phyloP scores from a whole-genome alignment of 495 filamentous ascomycete species.

The Lentithecium fluviatile region DNA sequence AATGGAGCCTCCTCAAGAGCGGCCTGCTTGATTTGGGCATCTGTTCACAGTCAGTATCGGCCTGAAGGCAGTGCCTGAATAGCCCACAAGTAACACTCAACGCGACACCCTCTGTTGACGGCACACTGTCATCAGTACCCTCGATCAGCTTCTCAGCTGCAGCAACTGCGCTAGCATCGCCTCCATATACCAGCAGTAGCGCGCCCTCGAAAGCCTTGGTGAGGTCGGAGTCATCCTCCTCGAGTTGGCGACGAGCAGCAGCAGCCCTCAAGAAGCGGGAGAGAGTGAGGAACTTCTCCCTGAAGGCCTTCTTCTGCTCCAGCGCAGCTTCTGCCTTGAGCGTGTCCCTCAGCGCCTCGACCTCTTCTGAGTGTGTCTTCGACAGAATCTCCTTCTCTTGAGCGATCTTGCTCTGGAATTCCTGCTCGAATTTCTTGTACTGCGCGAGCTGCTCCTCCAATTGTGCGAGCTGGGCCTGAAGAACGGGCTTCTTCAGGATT shows the following conservation, averaged over 20 bases:
- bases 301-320: constrained; percentile 55
- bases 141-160: constrained; percentile 83
- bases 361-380: constrained; percentile 66
- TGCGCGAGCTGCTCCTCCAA: constrained; percentile 79
- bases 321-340: constrained; percentile 55
- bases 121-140: constrained; percentile 70
- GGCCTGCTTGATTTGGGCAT: constrained; percentile 65
- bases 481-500: constrained; percentile 80
- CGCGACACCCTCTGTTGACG: constrained; percentile 59
- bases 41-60: constrained; percentile 43
- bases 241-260: constrained; percentile 59
- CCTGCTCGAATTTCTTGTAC: constrained; percentile 77
- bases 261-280: constrained; percentile 52
- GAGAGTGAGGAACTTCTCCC: constrained; percentile 48
- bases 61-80: constrained; percentile 27
- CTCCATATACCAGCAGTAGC: constrained; percentile 83
- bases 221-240: constrained; percentile 65
- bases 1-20: constrained; percentile 53
- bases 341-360: constrained; percentile 62
- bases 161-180: constrained; percentile 74
- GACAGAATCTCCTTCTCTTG: constrained; percentile 72
- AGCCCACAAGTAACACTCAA: constrained; percentile 76
- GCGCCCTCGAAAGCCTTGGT: constrained; percentile 87
- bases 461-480: constrained; percentile 71
- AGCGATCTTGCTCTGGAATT: constrained; percentile 66